These are phyloP conservation scores for Colletotrichum gigasporum DNA, from an alignment of 2,329 filamentous ascomycete species.

Conservation along the genomic window DNA sequence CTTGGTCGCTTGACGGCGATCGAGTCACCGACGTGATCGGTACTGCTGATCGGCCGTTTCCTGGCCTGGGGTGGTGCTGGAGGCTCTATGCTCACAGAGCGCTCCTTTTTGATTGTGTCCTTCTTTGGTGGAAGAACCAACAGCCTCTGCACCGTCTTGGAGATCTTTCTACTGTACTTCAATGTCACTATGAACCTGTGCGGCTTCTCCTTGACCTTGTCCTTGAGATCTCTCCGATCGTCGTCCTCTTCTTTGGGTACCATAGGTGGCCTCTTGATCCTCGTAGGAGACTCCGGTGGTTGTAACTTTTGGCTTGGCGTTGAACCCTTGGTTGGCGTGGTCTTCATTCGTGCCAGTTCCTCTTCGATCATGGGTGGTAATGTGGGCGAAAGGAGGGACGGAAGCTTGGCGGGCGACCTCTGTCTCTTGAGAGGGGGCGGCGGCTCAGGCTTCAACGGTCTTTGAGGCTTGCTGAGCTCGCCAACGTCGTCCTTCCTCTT, in stretches of 20 bases:
- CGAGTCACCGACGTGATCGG: slow-evolving; percentile 47
- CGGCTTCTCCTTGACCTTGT: slow-evolving; percentile 30
- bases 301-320: slow-evolving; percentile 36
- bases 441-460: slow-evolving; percentile 34
- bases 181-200: slow-evolving; percentile 53
- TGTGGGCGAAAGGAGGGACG: slow-evolving; percentile 64
- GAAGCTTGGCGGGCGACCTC: slow-evolving; percentile 50
- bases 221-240: slow-evolving; percentile 41
- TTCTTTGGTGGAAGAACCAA: slow-evolving; percentile 52
- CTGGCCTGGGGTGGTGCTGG: slow-evolving; percentile 47
- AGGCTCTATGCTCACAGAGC: slow-evolving; percentile 53
- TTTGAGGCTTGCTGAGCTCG: slow-evolving; percentile 16
- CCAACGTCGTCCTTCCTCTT: slow-evolving; percentile 38
- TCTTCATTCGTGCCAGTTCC: slow-evolving; percentile 49
- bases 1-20: slow-evolving; percentile 53
- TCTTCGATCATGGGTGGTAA: slow-evolving; percentile 62
- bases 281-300: slow-evolving; percentile 42
- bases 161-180: slow-evolving; percentile 57
- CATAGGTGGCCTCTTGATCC: slow-evolving; percentile 38
- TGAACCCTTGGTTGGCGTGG: slow-evolving; percentile 36
- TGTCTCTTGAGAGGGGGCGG: slow-evolving; percentile 47
- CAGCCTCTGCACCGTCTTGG: slow-evolving; percentile 55
- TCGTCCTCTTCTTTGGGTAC: slow-evolving; percentile 43
- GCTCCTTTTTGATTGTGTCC: slow-evolving; percentile 44
- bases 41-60: slow-evolving; percentile 57